phyloP scores from a whole-genome alignment of 2,329 filamentous ascomycete genomes.

The Epichloe typhina region DNA sequence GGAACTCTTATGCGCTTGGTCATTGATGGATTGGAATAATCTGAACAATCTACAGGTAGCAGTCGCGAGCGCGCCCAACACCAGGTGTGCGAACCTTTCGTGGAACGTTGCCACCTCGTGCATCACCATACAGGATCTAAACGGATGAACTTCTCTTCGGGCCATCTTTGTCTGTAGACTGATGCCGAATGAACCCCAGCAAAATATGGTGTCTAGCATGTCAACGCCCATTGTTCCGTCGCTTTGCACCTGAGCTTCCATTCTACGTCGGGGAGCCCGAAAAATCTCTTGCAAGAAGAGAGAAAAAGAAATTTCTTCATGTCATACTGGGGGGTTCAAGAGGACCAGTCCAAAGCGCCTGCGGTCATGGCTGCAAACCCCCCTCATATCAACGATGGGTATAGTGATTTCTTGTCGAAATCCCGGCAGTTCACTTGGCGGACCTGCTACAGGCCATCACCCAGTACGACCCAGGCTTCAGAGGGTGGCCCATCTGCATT shows the following conservation, averaged over 20 bases:
- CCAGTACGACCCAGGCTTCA: conserved; percentile 30
- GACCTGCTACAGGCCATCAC: conserved; percentile 34
- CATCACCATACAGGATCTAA: no score
- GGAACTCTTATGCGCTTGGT: neutral
- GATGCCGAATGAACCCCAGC: no score
- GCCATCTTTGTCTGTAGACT: no score
- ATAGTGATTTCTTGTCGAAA: conserved; percentile 10
- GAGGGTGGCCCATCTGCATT: conserved; percentile 15
- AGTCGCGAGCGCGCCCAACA: neutral
- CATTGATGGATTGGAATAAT: neutral
- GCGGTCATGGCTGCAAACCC: neutral
- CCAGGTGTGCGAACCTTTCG: neutral
- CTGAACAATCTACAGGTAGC: neutral
- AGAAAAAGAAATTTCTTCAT: no score
- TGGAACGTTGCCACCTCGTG: neutral
- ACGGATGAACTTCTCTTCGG: no score
- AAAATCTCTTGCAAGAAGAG: no score
- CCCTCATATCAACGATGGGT: neutral
- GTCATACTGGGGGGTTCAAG: no score
- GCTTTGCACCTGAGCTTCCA: no score
- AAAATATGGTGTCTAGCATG: no score
- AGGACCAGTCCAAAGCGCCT: no score
- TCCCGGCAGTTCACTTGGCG: conserved; percentile 17
- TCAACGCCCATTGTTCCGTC: no score
- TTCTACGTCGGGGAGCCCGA: no score